Conservation (phyloP, 1,284 basidiomycete species). For the Moesziomyces aphidis region DNA sequence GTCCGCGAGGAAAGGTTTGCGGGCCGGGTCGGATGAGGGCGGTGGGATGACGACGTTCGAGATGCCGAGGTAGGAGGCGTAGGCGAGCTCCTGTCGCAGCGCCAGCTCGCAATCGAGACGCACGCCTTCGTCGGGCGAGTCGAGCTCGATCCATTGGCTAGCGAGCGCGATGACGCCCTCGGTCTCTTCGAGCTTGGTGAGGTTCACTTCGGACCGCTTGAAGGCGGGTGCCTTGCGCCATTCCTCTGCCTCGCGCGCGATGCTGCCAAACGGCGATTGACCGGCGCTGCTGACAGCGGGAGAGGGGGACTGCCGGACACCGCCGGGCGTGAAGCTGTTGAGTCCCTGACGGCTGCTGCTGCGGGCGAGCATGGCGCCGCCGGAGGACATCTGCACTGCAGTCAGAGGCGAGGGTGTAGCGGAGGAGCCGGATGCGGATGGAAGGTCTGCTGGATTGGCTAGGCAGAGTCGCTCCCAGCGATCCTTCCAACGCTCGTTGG, state of each 20-base stretch:
- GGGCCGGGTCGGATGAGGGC: slow-evolving; percentile 75
- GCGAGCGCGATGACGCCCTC: slow-evolving; percentile 80
- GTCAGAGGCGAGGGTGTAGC: slow-evolving; percentile 16
- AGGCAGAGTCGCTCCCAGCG: slow-evolving; percentile 92
- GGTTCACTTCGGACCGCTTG: slow-evolving; percentile 84
- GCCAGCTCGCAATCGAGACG: slow-evolving; percentile 96
- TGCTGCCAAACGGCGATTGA: slow-evolving; percentile 12
- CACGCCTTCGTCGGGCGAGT: slow-evolving; percentile 91
- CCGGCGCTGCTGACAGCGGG: slow-evolving; percentile 13
- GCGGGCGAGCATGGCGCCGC: slow-evolving; percentile 36
- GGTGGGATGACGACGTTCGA: slow-evolving; percentile 88
- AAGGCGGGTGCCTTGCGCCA: slow-evolving; percentile 89
- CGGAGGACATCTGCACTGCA: slow-evolving; percentile 18
- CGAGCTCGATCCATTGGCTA: slow-evolving; percentile 94
- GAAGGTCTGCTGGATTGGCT: slow-evolving; percentile 58
- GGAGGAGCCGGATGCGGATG: slow-evolving; percentile 13
- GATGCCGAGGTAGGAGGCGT: slow-evolving; percentile 91
- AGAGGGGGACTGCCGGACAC: slow-evolving; percentile 20
- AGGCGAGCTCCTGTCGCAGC: slow-evolving; percentile 89
- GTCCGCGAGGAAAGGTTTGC: slow-evolving; percentile 81
- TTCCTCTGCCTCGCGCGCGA: slow-evolving; percentile 77
- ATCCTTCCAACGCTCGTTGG: slow-evolving; percentile 85
- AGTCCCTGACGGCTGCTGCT: slow-evolving; percentile 55
- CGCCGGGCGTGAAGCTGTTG: slow-evolving; percentile 18
- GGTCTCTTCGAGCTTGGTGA: slow-evolving; percentile 87